Percentiles rank a stretch among this genome's conserved stretches.
These are phyloP conservation scores for Trichosporon faecale DNA, from an alignment of 1,284 basidiomycete genomes.

Conservation along the genomic window DNA sequence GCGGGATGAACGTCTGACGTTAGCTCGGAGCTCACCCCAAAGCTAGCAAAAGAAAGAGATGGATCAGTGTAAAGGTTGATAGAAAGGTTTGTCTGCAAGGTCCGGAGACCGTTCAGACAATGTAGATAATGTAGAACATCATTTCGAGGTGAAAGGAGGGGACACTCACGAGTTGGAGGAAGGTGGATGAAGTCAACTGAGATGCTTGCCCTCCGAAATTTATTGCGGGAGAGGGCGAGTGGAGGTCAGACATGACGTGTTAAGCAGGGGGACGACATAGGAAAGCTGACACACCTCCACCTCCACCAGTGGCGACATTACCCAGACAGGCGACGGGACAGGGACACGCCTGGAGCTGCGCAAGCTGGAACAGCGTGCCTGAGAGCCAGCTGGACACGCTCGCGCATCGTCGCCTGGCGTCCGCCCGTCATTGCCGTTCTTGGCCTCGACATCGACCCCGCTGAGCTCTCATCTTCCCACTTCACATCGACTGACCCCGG, in stretches of 20 bases:
- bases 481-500: not conserved
- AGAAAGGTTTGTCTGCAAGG: constrained; percentile 37
- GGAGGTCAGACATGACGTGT: not conserved
- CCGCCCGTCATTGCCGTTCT: not conserved
- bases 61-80: constrained; percentile 23
- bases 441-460: not conserved
- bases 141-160: constrained; percentile 20
- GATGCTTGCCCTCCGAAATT: not conserved
- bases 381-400: not conserved
- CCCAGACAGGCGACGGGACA: not conserved
- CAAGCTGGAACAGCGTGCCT: not conserved
- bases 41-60: no score
- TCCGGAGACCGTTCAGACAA: constrained; percentile 44
- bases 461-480: not conserved
- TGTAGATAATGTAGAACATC: constrained; percentile 51
- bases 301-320: constrained; percentile 1
- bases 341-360: not conserved
- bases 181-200: not conserved
- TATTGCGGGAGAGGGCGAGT: not conserved
- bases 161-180: constrained; percentile 14
- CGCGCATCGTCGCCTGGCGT: not conserved
- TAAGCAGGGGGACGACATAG: not conserved
- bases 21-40: not conserved
- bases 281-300: not conserved
- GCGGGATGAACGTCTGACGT: not conserved